phyloP scores from a whole-genome alignment of 2,329 filamentous ascomycete genomes.

The Fonsecaea erecta region DNA sequence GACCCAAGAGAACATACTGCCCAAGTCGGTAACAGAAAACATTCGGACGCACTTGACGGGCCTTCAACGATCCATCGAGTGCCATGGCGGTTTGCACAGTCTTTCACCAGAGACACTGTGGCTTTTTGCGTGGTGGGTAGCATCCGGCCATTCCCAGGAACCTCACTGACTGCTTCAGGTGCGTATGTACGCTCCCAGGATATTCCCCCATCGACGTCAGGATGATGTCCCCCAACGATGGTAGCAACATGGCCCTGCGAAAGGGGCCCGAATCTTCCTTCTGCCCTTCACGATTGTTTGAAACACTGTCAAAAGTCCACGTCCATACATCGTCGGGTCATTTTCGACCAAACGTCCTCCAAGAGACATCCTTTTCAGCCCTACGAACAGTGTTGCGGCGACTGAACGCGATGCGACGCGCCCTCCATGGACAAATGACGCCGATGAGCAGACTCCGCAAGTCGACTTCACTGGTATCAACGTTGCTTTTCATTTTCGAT shows the following conservation, averaged over 20 bases:
- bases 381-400: conserved; percentile 14
- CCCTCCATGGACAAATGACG: not conserved
- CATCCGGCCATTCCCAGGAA: not conserved
- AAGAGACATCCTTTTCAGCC: conserved; percentile 15
- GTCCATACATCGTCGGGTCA: conserved; percentile 1
- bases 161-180: conserved; percentile 11
- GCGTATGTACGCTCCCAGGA: conserved; percentile 21
- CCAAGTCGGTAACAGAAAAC: conserved; percentile 4
- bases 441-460: conserved; percentile 15
- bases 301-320: conserved; percentile 18
- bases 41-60: conserved; percentile 23
- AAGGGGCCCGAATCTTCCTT: not conserved
- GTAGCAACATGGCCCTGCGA: not conserved
- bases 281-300: conserved; percentile 12
- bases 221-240: conserved; percentile 5
- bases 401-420: conserved; percentile 3
- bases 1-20: not conserved
- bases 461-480: conserved; percentile 8
- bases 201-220: conserved; percentile 21
- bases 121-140: conserved; percentile 20
- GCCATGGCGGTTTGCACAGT: conserved; percentile 12
- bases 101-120: conserved; percentile 19
- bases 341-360: conserved; percentile 8
- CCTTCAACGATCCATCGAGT: conserved; percentile 16
- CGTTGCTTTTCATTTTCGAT: conserved; percentile 22